phyloP scores from a whole-genome alignment of 1,284 basidiomycete genomes.

The Sparassis latifolia region DNA sequence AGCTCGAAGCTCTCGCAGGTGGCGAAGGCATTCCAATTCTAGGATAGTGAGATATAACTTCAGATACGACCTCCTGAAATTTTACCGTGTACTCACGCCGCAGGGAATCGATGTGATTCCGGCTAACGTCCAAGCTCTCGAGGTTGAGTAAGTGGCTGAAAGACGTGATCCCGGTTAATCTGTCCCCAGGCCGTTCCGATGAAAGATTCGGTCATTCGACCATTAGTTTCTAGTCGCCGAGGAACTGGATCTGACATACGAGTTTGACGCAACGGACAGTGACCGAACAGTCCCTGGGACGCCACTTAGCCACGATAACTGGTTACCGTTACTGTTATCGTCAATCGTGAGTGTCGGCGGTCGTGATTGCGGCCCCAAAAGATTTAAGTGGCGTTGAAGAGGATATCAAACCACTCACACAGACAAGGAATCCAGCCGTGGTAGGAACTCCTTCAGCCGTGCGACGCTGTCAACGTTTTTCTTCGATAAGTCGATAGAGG shows the following conservation, averaged over 20 bases:
- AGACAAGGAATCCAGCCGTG: constrained; percentile 73
- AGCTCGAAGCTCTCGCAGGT: constrained; percentile 84
- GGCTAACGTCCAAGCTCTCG: constrained; percentile 86
- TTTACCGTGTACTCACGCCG: constrained; percentile 53
- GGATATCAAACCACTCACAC: constrained; percentile 47
- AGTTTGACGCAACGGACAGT: constrained; percentile 76
- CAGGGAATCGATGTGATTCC: constrained; percentile 85
- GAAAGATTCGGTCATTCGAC: not conserved
- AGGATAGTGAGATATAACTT: constrained; percentile 9
- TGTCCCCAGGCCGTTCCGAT: constrained; percentile 12
- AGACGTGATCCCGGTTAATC: constrained; percentile 83
- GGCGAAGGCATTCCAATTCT: constrained; percentile 82
- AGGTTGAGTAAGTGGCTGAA: constrained; percentile 85
- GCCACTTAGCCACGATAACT: constrained; percentile 83
- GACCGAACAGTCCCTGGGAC: constrained; percentile 74
- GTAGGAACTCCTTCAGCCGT: constrained; percentile 90
- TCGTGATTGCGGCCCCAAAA: not conserved
- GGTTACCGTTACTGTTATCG: constrained; percentile 65
- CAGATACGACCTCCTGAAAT: constrained; percentile 2
- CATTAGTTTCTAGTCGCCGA: too few species aligned
- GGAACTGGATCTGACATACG: constrained; percentile 35
- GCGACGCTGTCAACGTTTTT: constrained; percentile 86
- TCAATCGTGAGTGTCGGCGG: constrained; percentile 9
- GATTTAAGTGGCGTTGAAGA: not conserved
- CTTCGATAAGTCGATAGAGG: constrained; percentile 70